Evolutionary conservation across 2,329 filamentous ascomycete genomes (phyloP).

Genomic region (Erysiphe pulchra): DNA sequence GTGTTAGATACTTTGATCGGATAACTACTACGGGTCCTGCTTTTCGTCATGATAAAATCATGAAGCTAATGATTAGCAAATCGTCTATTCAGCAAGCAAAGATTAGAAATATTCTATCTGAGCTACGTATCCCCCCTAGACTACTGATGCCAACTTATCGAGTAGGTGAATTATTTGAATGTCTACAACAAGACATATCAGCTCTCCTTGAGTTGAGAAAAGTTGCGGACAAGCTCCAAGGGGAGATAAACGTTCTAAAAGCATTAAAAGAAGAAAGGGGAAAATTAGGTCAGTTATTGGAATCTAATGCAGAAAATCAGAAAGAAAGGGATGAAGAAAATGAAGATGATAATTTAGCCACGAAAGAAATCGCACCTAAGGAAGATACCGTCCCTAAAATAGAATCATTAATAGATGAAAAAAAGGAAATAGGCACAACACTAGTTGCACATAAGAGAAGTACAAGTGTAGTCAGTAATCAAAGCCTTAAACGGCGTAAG

Average conservation of each 20-base stretch:
- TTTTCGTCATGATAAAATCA: slow-evolving; percentile 66
- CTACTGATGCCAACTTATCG: slow-evolving; percentile 50
- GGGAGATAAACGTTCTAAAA: slow-evolving; percentile 36
- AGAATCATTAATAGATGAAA: neutral
- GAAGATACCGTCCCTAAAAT: neutral
- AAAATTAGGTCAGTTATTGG: slow-evolving; percentile 11
- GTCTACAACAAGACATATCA: slow-evolving; percentile 40
- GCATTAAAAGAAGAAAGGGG: slow-evolving; percentile 22
- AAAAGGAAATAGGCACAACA: neutral
- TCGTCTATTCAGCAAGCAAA: slow-evolving; percentile 49
- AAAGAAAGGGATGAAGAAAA: neutral
- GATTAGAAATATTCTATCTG: slow-evolving; percentile 44
- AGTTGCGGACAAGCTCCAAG: slow-evolving; percentile 48
- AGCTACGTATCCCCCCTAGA: slow-evolving; percentile 43
- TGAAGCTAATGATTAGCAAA: slow-evolving; percentile 55
- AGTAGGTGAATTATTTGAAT: slow-evolving; percentile 47
- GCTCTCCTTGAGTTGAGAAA: slow-evolving; percentile 48
- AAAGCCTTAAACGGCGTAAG: slow-evolving; percentile 27
- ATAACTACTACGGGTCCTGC: slow-evolving; percentile 54
- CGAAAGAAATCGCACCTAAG: neutral
- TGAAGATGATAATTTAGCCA: neutral
- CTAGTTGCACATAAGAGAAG: slow-evolving; percentile 40
- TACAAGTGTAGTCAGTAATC: slow-evolving; percentile 51
- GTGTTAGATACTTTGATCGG: slow-evolving; percentile 65
- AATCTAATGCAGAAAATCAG: neutral